These are phyloP conservation scores for Gloeophyllum trabeum DNA, from an alignment of 768 basidiomycete species.

Conservation along the genomic window DNA sequence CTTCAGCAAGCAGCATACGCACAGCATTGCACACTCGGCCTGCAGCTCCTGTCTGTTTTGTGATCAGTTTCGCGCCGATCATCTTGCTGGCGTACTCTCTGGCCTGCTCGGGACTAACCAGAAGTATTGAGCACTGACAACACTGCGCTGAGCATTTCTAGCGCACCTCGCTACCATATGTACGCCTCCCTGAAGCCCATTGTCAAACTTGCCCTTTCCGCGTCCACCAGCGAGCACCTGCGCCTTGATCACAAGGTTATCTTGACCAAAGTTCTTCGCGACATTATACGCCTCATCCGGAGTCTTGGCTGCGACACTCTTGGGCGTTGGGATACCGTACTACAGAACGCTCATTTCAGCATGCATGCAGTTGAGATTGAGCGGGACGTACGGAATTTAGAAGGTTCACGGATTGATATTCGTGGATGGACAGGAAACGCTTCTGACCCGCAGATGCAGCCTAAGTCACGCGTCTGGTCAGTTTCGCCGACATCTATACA, in stretches of 20 bases:
- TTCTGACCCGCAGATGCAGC: conserved; percentile 70
- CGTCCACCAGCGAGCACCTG: conserved; percentile 98
- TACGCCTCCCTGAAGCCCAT: conserved; percentile 94
- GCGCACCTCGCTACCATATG: conserved; percentile 81
- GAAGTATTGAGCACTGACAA: not conserved
- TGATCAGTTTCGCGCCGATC: conserved; percentile 92
- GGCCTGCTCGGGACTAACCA: conserved; percentile 74
- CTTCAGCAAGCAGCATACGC: conserved; percentile 16
- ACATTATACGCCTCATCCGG: conserved; percentile 85
- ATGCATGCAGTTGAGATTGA: not conserved
- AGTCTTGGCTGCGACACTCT: conserved; percentile 77
- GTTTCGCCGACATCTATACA: conserved; percentile 1
- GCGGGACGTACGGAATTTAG: conserved; percentile 70
- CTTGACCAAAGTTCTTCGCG: conserved; percentile 74
- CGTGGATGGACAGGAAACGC: conserved; percentile 93
- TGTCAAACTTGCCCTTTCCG: conserved; percentile 95
- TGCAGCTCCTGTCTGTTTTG: conserved; percentile 91
- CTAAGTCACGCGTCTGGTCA: conserved; percentile 22
- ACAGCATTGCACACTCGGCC: conserved; percentile 95
- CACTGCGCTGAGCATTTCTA: conserved; percentile 1
- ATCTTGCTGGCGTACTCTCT: conserved; percentile 82
- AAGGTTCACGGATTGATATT: conserved; percentile 93
- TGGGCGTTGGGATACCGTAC: conserved; percentile 96
- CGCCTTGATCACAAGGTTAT: conserved; percentile 91
- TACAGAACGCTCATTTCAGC: conserved; percentile 19